Base-by-base conservation (phyloP, 768 basidiomycete species). In the Lactarius deliciosus region DNA sequence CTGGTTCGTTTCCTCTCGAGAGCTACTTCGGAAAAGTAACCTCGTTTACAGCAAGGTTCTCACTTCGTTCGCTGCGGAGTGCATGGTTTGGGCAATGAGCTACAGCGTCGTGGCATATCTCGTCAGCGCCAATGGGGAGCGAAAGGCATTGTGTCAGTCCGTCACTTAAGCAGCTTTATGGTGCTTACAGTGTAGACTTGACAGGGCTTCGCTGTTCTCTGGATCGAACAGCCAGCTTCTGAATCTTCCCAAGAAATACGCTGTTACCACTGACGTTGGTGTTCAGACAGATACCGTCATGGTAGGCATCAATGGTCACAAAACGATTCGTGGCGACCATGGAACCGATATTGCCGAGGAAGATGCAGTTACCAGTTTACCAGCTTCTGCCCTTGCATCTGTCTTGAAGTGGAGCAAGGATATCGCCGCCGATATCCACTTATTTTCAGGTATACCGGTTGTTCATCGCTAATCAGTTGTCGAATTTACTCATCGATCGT, bases 341-440 rank as follows among this genome's bases (percentile, higher is more conserved):
- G 81, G 74, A 66, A 62, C 73, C 43, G 79, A 80, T 56, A 70
- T 74, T 18, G 78, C 78, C 3, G 83, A 85, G 53, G 83, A 84
- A 59, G 84, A 85, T 68, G 85, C 86, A 18, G 73, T 77, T 60
- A 81, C 82, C 1, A 82, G 80, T n/a, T 73, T 89, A 43, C 80
- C 80, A 66, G 86, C 87, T 18, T 78, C 83, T 57, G 86, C 90
- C 72, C 76, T 90, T 15, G 85, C 85, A 28, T 85, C 87, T 0
- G 89, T 91, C 59, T 79, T 90, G 38, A 87, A 86, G 71, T 89
- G 87, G 85, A 89, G 86, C 70, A 87, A 88, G 73, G 86, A 88
- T 62, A 89, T 91, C 16, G 88, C 88, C 0, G 85, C 86, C 43
- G 87, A 89, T 73, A 88, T 90, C 50, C 88, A 89, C 69, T 75